These are phyloP conservation scores for Suillus fuscotomentosus DNA, from an alignment of 768 basidiomycete genomes.

Conservation along the genomic window DNA sequence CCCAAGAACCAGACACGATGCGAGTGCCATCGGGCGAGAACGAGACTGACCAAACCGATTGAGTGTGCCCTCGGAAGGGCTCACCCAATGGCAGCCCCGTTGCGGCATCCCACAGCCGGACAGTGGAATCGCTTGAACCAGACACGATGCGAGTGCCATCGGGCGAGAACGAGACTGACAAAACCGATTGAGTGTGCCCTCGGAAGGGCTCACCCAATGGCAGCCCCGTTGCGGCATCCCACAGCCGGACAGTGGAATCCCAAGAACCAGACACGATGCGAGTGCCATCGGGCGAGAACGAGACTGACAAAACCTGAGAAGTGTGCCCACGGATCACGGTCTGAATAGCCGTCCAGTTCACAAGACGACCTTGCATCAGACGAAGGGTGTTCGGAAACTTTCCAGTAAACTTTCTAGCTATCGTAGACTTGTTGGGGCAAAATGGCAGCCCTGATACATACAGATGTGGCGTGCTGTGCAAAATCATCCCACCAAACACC, in stretches of 20 bases:
- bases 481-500: constrained; percentile 2
- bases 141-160: too few relatives aligned
- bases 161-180: too few relatives aligned
- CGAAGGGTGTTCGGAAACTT: not conserved
- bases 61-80: not conserved
- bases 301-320: not conserved
- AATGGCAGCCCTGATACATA: constrained; percentile 26
- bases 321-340: constrained; percentile 4
- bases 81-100: not conserved
- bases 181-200: too few relatives aligned
- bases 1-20: not conserved
- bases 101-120: not conserved
- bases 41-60: too few relatives aligned
- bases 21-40: not conserved
- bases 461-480: constrained; percentile 21
- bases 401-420: constrained; percentile 5
- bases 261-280: not conserved
- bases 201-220: too few relatives aligned
- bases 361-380: not conserved
- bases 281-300: constrained; percentile 14
- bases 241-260: too few relatives aligned
- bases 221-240: too few relatives aligned
- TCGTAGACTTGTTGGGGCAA: constrained; percentile 25
- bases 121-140: too few relatives aligned
- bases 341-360: constrained; percentile 7